Percentiles rank a stretch among this genome's conserved stretches.
Conservation (phyloP, 768 basidiomycete species). For the Amanita muscaria region DNA sequence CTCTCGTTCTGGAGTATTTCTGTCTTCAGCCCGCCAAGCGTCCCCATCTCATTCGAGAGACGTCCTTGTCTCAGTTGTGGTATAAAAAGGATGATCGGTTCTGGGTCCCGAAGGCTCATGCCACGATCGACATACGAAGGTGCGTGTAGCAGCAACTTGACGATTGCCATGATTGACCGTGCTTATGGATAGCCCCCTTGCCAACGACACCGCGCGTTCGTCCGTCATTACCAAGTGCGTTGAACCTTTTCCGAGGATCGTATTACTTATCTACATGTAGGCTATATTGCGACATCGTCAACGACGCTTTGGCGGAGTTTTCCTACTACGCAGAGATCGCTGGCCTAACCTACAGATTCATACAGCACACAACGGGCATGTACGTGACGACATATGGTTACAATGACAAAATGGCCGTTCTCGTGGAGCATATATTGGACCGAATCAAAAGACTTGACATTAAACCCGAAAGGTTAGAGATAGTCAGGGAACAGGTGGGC, state of each 20-base stretch:
- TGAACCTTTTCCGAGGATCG: background rate
- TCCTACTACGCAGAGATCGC: conserved; percentile 91
- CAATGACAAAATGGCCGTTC: conserved; percentile 80
- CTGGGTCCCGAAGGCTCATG: conserved; percentile 86
- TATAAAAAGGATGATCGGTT: conserved; percentile 97
- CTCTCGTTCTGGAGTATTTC: conserved; percentile 7
- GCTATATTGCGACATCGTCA: conserved; percentile 77
- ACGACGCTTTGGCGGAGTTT: conserved; percentile 84
- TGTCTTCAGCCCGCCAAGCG: conserved; percentile 56
- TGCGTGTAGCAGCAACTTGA: conserved; percentile 19
- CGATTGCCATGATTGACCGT: background rate
- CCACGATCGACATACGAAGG: conserved; percentile 72
- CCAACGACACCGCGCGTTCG: conserved; percentile 55
- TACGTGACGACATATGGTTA: conserved; percentile 71
- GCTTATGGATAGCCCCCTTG: conserved; percentile 36
- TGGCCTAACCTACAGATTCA: conserved; percentile 68
- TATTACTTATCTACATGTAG: conserved; percentile 25
- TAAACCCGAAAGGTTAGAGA: conserved; percentile 60
- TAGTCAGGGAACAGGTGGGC: conserved; percentile 79
- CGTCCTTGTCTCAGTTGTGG: conserved; percentile 71
- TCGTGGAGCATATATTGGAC: conserved; percentile 64
- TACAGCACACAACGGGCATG: conserved; percentile 55
- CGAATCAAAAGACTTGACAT: conserved; percentile 57
- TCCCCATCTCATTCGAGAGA: conserved; percentile 71
- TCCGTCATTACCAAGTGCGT: conserved; percentile 64